Base-by-base conservation (phyloP, 2,329 filamentous ascomycete species). In the Botrytis byssoidea region DNA sequence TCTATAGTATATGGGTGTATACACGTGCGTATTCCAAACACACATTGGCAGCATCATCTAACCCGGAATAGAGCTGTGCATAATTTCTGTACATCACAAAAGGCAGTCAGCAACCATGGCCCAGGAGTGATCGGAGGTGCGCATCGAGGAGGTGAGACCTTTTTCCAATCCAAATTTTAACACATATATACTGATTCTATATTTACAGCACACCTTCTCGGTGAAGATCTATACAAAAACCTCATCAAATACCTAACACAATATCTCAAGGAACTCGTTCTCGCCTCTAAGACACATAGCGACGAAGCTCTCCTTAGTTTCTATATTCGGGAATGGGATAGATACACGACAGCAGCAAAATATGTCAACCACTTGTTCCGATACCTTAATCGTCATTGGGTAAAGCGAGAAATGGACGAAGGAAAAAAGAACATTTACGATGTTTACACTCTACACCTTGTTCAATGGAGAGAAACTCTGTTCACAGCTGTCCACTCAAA, bases 31-130 rank as follows among this genome's bases (percentile, higher is more conserved):
- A 70, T 48, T 66, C 44, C 12, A 79, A 29, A 51, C 71, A 37
- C 57, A 64, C 35, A 32, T 61, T n/a, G 4, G 55, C 59, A 70
- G 32, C 42, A 6, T 71, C 71, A 60, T 72, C 84, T 88, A 77
- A 88, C 80, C 32, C 64, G 64, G 68, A 69, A 72, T 82, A 95
- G 88, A 71, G 94, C 95, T 75, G 96, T 99, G 68, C 96, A 99
- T 85, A 98, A 99, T 85, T 99, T 99, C 83, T 99, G 96, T 83
- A 99, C 96, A 73, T 97, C 96, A 37, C 96, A 98, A 83, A 98
- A 98, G 83, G 94, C 94, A 1, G 90, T 95, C 63, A 88, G 89
- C n/a, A 86, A 88, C 70, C 84, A 83, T 22, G 82, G 81, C 37
- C 75, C 78, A 77, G 83, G 82, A 42, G 81, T 81, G 77, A 83